Evolutionary conservation across 1,284 basidiomycete species (phyloP).

Genomic region (Sanghuangporus baumii): DNA sequence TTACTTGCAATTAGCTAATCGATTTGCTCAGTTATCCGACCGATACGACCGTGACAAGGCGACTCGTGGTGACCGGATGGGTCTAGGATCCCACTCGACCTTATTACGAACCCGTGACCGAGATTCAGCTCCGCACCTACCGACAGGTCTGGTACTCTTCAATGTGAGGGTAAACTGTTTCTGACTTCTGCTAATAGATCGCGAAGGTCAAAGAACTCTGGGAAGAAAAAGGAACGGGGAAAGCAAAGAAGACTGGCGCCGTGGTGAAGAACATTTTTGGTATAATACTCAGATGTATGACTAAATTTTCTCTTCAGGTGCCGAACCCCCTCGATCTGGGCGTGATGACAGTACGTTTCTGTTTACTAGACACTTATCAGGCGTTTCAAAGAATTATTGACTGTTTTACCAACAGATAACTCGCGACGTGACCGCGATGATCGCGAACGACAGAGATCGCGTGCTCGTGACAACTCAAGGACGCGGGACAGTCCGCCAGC

Average conservation of each 20-base stretch:
- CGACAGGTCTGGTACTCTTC: slow-evolving; percentile 32
- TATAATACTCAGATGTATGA: not conserved
- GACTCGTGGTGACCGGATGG: slow-evolving; percentile 48
- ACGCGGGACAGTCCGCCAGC: slow-evolving; percentile 15
- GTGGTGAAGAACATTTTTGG: slow-evolving; percentile 43
- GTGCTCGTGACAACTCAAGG: slow-evolving; percentile 15
- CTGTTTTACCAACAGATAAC: slow-evolving; percentile 30
- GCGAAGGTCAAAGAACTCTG: slow-evolving; percentile 9
- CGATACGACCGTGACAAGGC: slow-evolving; percentile 62
- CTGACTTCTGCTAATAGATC: slow-evolving; percentile 6
- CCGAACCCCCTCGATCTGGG: slow-evolving; percentile 44
- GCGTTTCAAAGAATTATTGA: slow-evolving; percentile 13
- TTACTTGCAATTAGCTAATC: not conserved
- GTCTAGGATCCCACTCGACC: slow-evolving; percentile 38
- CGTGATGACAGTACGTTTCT: slow-evolving; percentile 55
- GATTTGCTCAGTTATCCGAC: slow-evolving; percentile 58
- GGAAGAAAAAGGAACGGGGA: slow-evolving; percentile 66
- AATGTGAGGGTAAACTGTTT: not conserved
- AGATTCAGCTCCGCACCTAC: slow-evolving; percentile 59
- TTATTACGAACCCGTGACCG: slow-evolving; percentile 58
- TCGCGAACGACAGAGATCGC: slow-evolving; percentile 34
- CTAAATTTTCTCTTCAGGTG: slow-evolving; percentile 29
- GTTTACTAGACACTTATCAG: not conserved
- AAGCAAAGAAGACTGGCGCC: slow-evolving; percentile 72
- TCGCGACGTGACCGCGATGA: slow-evolving; percentile 53